Evolutionary conservation across 192 early-diverging fungal species (phyloP).

Genomic region (Jimgerdemannia flammicorona): DNA sequence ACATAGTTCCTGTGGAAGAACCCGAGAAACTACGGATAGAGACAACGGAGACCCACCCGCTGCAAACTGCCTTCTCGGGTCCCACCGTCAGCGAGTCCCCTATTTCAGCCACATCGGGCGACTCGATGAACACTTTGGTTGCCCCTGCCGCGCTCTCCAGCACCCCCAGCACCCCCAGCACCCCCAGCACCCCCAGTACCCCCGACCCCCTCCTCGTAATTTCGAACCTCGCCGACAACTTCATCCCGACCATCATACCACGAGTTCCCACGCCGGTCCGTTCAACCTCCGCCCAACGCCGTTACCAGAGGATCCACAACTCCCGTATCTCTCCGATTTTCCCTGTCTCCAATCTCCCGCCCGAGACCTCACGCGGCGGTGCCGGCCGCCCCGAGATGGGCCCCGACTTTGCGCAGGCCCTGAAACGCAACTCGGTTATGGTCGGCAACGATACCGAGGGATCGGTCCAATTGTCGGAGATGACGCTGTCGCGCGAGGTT

Average conservation of each 20-base stretch:
- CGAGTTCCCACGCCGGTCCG: neutral
- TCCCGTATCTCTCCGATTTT: neutral
- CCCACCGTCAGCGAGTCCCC: too few species aligned
- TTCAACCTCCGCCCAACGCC: neutral
- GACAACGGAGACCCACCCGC: too few species aligned
- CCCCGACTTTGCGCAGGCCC: neutral
- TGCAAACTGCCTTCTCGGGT: too few species aligned
- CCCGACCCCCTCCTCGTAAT: neutral
- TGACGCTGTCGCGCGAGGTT: neutral
- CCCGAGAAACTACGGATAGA: too few species aligned
- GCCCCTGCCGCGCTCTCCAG: too few species aligned
- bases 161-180: too few species aligned
- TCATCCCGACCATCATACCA: neutral
- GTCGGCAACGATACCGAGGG: neutral
- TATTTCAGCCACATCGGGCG: too few species aligned
- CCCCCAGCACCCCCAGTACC: neutral
- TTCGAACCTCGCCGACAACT: neutral
- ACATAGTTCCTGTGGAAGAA: too few species aligned
- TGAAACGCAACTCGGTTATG: neutral
- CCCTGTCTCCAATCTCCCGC: neutral
- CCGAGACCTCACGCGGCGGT: neutral
- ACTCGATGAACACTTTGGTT: too few species aligned
- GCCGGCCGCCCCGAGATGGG: neutral
- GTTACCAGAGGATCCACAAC: neutral
- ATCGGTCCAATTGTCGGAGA: neutral